A percentile compares a stretch with the other conserved stretches of the same genome.
Evolutionary conservation across 2,329 filamentous ascomycete genomes (phyloP).

Genomic region (Diaporthe sp.): DNA sequence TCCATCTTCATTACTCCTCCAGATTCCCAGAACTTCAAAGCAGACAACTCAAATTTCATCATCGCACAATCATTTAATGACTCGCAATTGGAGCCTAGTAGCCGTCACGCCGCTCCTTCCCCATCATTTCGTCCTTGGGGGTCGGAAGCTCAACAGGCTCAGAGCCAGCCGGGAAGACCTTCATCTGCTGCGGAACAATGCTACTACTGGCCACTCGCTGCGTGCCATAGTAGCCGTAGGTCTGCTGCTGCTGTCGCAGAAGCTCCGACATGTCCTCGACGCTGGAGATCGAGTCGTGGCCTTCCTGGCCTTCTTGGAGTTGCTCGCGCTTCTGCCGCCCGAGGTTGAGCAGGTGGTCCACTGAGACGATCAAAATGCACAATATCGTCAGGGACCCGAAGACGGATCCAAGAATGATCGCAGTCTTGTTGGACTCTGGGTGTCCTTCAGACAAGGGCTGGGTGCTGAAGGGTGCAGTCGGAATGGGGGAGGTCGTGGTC

Average conservation of each 20-base stretch:
- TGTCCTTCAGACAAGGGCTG: background rate
- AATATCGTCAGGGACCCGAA: background rate
- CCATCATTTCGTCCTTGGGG: background rate
- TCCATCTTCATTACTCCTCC: background rate
- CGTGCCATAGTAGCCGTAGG: slow-evolving; percentile 23
- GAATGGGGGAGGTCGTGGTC: background rate
- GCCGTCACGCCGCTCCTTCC: background rate
- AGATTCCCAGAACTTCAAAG: slow-evolving; percentile 23
- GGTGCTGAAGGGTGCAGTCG: background rate
- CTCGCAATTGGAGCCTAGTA: background rate
- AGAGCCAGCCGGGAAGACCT: background rate
- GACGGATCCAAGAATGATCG: slow-evolving; percentile 16
- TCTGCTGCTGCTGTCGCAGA: slow-evolving; percentile 12
- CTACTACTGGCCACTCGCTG: background rate
- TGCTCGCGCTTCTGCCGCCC: background rate
- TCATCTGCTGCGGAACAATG: slow-evolving; percentile 8
- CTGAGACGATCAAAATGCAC: background rate
- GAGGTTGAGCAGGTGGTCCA: background rate
- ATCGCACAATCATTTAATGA: background rate
- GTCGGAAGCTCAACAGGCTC: slow-evolving; percentile 4
- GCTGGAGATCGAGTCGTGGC: background rate
- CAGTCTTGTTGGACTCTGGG: slow-evolving; percentile 1
- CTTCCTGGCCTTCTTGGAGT: background rate
- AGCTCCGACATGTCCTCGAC: slow-evolving; percentile 15
- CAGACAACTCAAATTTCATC: background rate